These are phyloP conservation scores for Puccinia triticina DNA, from an alignment of 1,284 basidiomycete genomes.

Conservation along the genomic window DNA sequence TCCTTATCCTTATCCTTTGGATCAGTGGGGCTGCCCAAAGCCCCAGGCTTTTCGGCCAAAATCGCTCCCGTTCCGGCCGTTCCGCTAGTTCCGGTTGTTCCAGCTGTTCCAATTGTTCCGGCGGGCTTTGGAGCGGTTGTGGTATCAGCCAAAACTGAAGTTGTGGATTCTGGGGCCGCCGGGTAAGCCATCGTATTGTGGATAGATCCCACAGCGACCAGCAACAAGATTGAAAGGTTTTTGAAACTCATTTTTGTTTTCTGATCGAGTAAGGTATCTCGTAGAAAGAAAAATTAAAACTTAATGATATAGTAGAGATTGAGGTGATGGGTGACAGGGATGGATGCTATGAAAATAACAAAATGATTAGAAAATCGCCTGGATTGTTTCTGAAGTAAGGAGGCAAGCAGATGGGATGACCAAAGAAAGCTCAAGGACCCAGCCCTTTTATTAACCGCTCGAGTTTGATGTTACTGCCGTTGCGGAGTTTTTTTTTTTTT, in stretches of 20 bases:
- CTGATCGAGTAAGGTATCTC: neutral
- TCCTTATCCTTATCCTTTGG: neutral
- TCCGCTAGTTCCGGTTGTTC: no score
- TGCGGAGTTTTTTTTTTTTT: no score
- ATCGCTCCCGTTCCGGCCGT: neutral
- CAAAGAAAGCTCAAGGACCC: constrained; percentile 3
- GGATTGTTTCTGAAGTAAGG: neutral
- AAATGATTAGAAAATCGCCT: constrained; percentile 15
- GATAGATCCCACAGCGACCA: neutral
- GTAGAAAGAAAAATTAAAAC: neutral
- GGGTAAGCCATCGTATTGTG: neutral
- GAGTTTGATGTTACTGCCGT: neutral
- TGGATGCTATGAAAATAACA: neutral
- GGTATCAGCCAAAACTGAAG: neutral
- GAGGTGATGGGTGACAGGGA: no score
- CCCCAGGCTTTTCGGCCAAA: neutral
- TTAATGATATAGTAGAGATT: neutral
- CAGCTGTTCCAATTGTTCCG: neutral
- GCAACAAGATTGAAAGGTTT: constrained; percentile 9
- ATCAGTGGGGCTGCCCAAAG: no score
- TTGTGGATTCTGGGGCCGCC: neutral
- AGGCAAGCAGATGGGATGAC: constrained; percentile 11
- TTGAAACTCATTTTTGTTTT: constrained; percentile 5
- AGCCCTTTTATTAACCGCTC: neutral
- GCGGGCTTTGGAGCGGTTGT: neutral